Base-by-base conservation (phyloP, 371 early-diverging fungal genomes). In the Parasitella parasitica region DNA sequence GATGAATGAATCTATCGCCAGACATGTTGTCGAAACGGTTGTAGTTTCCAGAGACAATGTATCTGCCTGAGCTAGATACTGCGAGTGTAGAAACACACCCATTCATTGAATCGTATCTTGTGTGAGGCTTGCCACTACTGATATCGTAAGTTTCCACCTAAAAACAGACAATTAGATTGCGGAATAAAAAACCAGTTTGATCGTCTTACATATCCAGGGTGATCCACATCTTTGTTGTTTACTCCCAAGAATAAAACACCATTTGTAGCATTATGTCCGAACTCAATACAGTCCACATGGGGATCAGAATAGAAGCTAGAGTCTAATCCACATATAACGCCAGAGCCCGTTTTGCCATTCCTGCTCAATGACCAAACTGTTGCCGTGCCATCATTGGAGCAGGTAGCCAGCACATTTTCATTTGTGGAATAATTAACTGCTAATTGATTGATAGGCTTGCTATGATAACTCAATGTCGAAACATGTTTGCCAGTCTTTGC, bases 301-400 rank as follows among this genome's bases (percentile, higher is more conserved):
- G 71, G 67, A 9, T 66, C 35, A 6, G n/a, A 11, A 15, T 63
- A 56, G 24, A 61, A 59, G 12, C 54, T 38, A 6, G 20, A 28
- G 16, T 61, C 57, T 20, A 22, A 22, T 9, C 43, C 43, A 43
- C 76, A 76, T n/a, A 64, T 39, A 7, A 37, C 15, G 3, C 79
- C 79, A 6, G 49, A 34, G 0, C 79, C 79, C 0, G 48, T 66
- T 38, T 66, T 72, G 0, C 76, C 79, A 9, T 51, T 48, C 20
- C 15, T 30, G 15, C 58, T 57, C n/a, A 79, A 28, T 18, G 37
- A 30, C 79, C 79, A 79, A 15, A 79, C 59, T 9, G 70, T 71
- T 1, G 74, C 76, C 37, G 69, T 58, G 0, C 79, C 79, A 51
- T 79, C 79, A 18, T 54, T 67, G 0, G 76, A 76, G 26, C 69